These are phyloP conservation scores for Dissophora ornata DNA, from an alignment of 192 early-diverging fungal genomes.

Conservation along the genomic window DNA sequence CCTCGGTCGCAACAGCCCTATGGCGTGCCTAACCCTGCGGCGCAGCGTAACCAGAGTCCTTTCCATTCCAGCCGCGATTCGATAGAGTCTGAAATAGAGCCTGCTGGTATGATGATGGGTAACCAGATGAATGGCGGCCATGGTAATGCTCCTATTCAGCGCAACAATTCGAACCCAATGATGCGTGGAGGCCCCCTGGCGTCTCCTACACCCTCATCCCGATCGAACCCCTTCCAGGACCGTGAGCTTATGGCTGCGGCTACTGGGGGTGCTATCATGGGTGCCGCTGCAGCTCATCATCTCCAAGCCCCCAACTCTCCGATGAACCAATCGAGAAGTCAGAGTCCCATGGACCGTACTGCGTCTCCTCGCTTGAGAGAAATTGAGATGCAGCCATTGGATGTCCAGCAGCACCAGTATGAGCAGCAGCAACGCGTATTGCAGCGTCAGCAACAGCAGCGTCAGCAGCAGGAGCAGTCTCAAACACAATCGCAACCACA, in stretches of 20 bases:
- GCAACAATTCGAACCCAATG: constrained; percentile 39
- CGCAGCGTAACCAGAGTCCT: constrained; percentile 17
- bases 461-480: constrained; percentile 15
- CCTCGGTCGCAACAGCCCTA: constrained; percentile 23
- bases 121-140: neutral
- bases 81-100: constrained; percentile 37
- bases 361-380: constrained; percentile 19
- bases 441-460: constrained; percentile 39
- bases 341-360: constrained; percentile 2
- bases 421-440: constrained; percentile 38
- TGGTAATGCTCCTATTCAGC: constrained; percentile 17
- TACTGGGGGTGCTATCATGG: constrained; percentile 9
- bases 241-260: constrained; percentile 31
- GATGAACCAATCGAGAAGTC: constrained; percentile 10
- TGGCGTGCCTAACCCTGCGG: neutral
- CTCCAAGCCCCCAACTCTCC: neutral
- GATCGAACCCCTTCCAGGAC: constrained; percentile 46
- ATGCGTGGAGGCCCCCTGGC: constrained; percentile 36
- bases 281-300: constrained; percentile 1
- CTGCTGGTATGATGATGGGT: constrained; percentile 43
- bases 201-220: no score
- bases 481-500: constrained; percentile 7
- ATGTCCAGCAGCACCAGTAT: constrained; percentile 52
- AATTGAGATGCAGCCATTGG: constrained; percentile 54
- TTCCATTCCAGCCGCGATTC: constrained; percentile 30